These are phyloP conservation scores for Pulveroboletus sp. DNA, from an alignment of 768 basidiomycete genomes.

Conservation along the genomic window DNA sequence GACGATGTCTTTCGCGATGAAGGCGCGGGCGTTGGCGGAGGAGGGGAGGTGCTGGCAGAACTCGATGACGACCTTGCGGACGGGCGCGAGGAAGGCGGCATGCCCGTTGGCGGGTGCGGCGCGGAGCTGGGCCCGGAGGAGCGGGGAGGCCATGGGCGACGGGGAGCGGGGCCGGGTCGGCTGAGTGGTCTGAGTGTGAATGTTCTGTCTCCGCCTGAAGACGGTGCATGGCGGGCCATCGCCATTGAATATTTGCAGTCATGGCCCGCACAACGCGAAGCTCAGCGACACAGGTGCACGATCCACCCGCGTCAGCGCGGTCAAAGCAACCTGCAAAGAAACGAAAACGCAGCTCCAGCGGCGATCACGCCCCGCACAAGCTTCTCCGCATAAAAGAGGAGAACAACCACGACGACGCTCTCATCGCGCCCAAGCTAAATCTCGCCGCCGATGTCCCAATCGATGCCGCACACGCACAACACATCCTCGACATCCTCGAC, in stretches of 20 bases:
- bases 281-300: constrained; percentile 43
- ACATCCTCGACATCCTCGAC: constrained; percentile 58
- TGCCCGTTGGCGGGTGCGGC: constrained; percentile 74
- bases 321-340: constrained; percentile 47
- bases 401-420: constrained; percentile 21
- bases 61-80: constrained; percentile 86
- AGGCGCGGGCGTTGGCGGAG: constrained; percentile 67
- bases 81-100: constrained; percentile 64
- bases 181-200: constrained; percentile 27
- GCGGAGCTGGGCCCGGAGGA: constrained; percentile 46
- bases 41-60: constrained; percentile 83
- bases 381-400: constrained; percentile 42
- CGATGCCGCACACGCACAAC: constrained; percentile 41
- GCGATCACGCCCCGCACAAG: constrained; percentile 50
- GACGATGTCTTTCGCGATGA: constrained; percentile 59
- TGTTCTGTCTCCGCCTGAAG: constrained; percentile 6
- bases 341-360: constrained; percentile 58
- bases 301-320: constrained; percentile 24
- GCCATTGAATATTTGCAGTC: constrained; percentile 23
- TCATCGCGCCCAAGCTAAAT: constrained; percentile 21
- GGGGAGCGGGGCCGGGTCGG: constrained; percentile 1
- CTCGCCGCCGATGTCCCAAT: constrained; percentile 49
- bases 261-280: constrained; percentile 78
- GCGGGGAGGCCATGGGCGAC: constrained; percentile 34
- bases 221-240: constrained; percentile 11